A percentile compares a stretch with the other conserved stretches of the same genome.
These are phyloP conservation scores for Starmerella riodocensis DNA, from an alignment of 805 yeast species.

Conservation along the genomic window DNA sequence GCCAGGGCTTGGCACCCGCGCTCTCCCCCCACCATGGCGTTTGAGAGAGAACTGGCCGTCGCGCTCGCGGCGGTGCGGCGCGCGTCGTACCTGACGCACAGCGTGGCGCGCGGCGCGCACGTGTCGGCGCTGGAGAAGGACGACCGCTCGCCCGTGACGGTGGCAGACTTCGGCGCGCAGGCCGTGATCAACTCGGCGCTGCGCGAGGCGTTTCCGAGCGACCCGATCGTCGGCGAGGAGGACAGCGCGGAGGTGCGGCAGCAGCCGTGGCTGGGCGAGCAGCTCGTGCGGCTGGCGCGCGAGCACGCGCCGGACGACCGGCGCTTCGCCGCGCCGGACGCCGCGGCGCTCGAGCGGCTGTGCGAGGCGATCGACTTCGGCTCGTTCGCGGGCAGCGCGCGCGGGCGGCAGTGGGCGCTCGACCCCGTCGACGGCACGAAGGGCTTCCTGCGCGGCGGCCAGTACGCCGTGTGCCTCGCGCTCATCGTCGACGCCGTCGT, in stretches of 20 bases:
- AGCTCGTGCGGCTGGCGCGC: constrained; percentile 48
- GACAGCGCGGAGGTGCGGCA: constrained; percentile 56
- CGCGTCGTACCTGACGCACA: constrained; percentile 65
- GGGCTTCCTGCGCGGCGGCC: constrained; percentile 92
- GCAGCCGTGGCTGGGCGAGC: constrained; percentile 35
- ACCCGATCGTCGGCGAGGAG: constrained; percentile 89
- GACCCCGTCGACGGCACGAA: constrained; percentile 98
- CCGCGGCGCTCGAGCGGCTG: constrained; percentile 35
- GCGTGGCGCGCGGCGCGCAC: constrained; percentile 30
- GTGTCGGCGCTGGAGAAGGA: constrained; percentile 47
- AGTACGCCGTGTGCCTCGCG: constrained; percentile 91
- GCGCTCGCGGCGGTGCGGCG: constrained; percentile 85
- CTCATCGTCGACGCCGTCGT: constrained; percentile 75
- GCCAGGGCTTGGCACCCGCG: too few relatives aligned
- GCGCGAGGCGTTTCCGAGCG: constrained; percentile 63
- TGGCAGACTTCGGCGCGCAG: constrained; percentile 92
- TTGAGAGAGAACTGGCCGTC: constrained; percentile 45
- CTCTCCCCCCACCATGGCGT: constrained; percentile 7
- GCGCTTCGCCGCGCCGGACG: constrained; percentile 20
- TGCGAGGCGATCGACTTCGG: constrained; percentile 66
- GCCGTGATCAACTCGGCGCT: constrained; percentile 82
- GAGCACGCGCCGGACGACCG: constrained; percentile 34
- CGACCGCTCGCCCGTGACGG: constrained; percentile 89
- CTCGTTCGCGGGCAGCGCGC: constrained; percentile 59
- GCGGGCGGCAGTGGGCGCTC: constrained; percentile 87